phyloP scores from a whole-genome alignment of 176 grass and related monocot species.

The Aegilops sharonensis region DNA sequence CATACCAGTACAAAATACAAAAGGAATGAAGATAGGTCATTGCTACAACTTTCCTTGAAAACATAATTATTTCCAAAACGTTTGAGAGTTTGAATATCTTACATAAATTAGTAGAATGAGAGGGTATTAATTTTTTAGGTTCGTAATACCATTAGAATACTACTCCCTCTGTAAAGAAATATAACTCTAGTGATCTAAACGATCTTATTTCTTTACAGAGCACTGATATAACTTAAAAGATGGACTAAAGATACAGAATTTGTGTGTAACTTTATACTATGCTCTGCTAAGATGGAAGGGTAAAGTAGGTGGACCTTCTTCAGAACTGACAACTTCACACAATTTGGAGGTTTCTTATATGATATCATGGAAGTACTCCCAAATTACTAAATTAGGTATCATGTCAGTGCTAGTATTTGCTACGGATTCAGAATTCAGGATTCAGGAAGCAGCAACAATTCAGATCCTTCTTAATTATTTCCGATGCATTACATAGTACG shows the following conservation, averaged over 20 bases:
- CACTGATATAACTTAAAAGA: not conserved
- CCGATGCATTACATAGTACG: not conserved
- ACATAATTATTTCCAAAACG: not conserved
- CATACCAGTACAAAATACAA: not conserved
- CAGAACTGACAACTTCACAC: not conserved
- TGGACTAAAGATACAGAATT: not conserved
- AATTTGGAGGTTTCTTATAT: not conserved
- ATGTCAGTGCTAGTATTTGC: not conserved
- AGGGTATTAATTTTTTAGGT: not conserved
- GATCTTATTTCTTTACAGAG: not conserved
- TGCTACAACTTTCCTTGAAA: not conserved
- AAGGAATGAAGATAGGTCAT: not conserved
- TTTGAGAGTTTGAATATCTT: not conserved
- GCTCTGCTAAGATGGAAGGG: not conserved
- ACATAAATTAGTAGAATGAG: not conserved
- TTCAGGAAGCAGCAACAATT: not conserved
- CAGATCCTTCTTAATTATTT: not conserved
- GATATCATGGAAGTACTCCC: not conserved
- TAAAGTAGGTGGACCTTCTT: not conserved
- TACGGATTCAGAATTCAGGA: not conserved
- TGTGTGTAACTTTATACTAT: not conserved
- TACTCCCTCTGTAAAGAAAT: too few relatives aligned
- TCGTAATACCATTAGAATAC: not conserved
- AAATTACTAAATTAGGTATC: not conserved
- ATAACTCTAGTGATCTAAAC: too few relatives aligned